phyloP scores from a whole-genome alignment of 2,329 filamentous ascomycete genomes.

The Allantophomopsis cytisporea region DNA sequence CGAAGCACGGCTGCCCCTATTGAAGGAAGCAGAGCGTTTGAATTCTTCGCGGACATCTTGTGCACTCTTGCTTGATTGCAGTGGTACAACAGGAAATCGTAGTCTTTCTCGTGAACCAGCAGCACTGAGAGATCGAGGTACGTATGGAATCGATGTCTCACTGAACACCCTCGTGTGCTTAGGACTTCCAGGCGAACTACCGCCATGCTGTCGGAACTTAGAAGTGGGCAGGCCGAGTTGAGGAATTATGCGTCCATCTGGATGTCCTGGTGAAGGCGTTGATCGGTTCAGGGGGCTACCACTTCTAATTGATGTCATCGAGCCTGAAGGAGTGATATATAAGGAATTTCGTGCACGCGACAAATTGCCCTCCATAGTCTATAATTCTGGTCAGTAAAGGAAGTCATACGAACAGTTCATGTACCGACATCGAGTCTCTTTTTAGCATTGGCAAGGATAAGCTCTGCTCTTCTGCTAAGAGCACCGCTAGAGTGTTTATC shows the following conservation, averaged over 20 bases:
- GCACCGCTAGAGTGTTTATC: slow-evolving; percentile 59
- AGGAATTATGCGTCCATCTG: slow-evolving; percentile 7
- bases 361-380: slow-evolving; percentile 92
- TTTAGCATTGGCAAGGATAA: slow-evolving; percentile 89
- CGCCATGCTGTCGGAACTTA: slow-evolving; percentile 6
- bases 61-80: no score
- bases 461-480: slow-evolving; percentile 70
- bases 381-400: slow-evolving; percentile 6
- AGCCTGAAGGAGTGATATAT: slow-evolving; percentile 32
- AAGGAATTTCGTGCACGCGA: slow-evolving; percentile 62
- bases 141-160: slow-evolving; percentile 24
- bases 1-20: no score
- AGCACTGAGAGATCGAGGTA: slow-evolving; percentile 50
- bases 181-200: slow-evolving; percentile 17
- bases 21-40: no score
- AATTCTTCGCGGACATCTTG: no score
- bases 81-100: no score
- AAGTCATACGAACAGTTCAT: not conserved
- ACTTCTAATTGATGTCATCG: slow-evolving; percentile 28
- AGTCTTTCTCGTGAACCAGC: slow-evolving; percentile 7
- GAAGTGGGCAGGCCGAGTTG: slow-evolving; percentile 9
- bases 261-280: slow-evolving; percentile 15
- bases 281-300: slow-evolving; percentile 21
- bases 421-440: slow-evolving; percentile 65
- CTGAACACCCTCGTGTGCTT: slow-evolving; percentile 48